These are phyloP conservation scores for Myxozyma kluyveri DNA, from an alignment of 805 yeast genomes.

Conservation along the genomic window DNA sequence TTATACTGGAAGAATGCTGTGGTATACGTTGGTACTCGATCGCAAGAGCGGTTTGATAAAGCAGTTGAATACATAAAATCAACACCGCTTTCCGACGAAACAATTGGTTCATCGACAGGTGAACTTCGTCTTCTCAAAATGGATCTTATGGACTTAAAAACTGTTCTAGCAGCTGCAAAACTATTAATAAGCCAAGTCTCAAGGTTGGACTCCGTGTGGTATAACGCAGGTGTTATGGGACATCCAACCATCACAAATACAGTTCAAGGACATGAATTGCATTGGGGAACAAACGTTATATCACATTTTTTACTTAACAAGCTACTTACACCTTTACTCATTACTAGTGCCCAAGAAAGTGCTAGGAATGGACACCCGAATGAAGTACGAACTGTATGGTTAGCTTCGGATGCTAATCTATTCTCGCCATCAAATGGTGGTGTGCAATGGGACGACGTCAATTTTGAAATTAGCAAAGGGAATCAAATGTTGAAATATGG, in stretches of 20 bases:
- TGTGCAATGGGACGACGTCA: constrained; percentile 40
- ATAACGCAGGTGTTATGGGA: constrained; percentile 47
- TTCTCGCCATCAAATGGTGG: constrained; percentile 38
- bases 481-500: constrained; percentile 37
- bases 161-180: constrained; percentile 41
- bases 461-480: constrained; percentile 23
- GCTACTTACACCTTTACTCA: constrained; percentile 42
- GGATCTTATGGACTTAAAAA: constrained; percentile 31
- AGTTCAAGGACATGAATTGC: constrained; percentile 47
- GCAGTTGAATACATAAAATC: constrained; percentile 15
- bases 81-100: not conserved
- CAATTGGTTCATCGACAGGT: constrained; percentile 3
- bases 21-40: constrained; percentile 24
- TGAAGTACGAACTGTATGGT: constrained; percentile 47
- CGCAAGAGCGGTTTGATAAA: constrained; percentile 7
- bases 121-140: constrained; percentile 15
- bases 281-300: constrained; percentile 47
- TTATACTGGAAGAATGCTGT: constrained; percentile 20
- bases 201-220: constrained; percentile 41
- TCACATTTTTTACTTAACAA: constrained; percentile 48
- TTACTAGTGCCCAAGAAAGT: constrained; percentile 36
- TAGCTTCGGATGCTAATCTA: constrained; percentile 43
- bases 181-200: constrained; percentile 34
- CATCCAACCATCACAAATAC: constrained; percentile 35
- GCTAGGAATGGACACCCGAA: constrained; percentile 8